A percentile compares a stretch with the other conserved stretches of the same genome.
phyloP scores from a whole-genome alignment of 768 basidiomycete species.

The Macrocybe gigantea region DNA sequence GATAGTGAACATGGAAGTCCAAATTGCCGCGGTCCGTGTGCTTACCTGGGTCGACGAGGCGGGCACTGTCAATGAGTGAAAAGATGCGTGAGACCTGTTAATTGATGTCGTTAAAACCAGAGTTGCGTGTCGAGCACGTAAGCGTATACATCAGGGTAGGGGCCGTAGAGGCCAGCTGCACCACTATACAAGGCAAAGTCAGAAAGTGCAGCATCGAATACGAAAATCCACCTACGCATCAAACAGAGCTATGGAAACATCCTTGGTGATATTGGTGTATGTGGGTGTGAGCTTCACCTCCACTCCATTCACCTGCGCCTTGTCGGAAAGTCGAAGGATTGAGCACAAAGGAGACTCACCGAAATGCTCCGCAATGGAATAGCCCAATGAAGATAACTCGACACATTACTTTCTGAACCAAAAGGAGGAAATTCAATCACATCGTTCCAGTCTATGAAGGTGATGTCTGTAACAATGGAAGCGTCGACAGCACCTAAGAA shows the following conservation, averaged over 20 bases:
- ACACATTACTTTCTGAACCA: conserved; percentile 45
- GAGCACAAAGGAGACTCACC: conserved; percentile 27
- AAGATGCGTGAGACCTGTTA: conserved; percentile 63
- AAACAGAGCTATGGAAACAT: conserved; percentile 60
- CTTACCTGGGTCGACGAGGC: conserved; percentile 61
- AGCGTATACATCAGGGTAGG: conserved; percentile 63
- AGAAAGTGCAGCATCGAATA: background rate
- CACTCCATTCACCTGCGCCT: conserved; percentile 49
- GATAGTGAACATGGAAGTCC: background rate
- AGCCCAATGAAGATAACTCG: conserved; percentile 75
- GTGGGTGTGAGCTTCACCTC: conserved; percentile 51
- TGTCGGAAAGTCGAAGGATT: background rate
- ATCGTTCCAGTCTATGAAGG: conserved; percentile 64
- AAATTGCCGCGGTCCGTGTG: background rate
- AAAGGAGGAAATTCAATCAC: conserved; percentile 72
- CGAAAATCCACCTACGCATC: conserved; percentile 52
- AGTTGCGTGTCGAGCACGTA: background rate
- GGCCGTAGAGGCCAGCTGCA: conserved; percentile 65
- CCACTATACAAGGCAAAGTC: conserved; percentile 40
- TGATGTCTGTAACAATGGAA: conserved; percentile 56
- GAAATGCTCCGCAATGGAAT: conserved; percentile 52
- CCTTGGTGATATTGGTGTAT: conserved; percentile 50
- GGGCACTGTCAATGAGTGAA: conserved; percentile 50
- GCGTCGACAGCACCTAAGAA: conserved; percentile 67
- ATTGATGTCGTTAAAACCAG: background rate